Percentiles rank a stretch among this genome's conserved stretches.
phyloP scores from a whole-genome alignment of 2,329 filamentous ascomycete genomes.

The Neoarthrinium moseri region DNA sequence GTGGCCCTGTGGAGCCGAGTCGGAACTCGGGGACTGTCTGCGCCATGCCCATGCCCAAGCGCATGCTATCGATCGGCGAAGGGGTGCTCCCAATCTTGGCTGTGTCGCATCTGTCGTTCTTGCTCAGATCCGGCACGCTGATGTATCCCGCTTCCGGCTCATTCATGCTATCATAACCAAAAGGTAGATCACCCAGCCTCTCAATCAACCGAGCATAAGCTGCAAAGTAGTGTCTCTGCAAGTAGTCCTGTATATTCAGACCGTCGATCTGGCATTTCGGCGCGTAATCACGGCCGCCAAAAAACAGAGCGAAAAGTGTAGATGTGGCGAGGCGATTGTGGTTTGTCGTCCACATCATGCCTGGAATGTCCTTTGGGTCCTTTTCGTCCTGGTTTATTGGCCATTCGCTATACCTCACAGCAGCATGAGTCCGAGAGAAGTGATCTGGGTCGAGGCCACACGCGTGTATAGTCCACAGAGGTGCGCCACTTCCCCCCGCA shows the following conservation, averaged over 20 bases:
- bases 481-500: constrained; percentile 20
- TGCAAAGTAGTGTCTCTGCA: constrained; percentile 20
- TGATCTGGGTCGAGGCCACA: constrained; percentile 19
- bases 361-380: constrained; percentile 19
- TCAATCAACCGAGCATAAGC: constrained; percentile 17
- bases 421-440: constrained; percentile 20
- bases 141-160: constrained; percentile 22
- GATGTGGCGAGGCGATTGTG: constrained; percentile 19
- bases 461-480: constrained; percentile 22
- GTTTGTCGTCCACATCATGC: constrained; percentile 26
- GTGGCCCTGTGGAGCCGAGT: constrained; percentile 20
- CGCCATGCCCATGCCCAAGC: constrained; percentile 15
- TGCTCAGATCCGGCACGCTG: constrained; percentile 14
- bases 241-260: constrained; percentile 23
- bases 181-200: constrained; percentile 16
- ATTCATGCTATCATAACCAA: constrained; percentile 23
- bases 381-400: constrained; percentile 17
- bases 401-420: constrained; percentile 21
- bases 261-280: constrained; percentile 19
- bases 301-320: constrained; percentile 22
- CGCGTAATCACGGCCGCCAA: constrained; percentile 18
- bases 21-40: constrained; percentile 18
- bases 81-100: constrained; percentile 21
- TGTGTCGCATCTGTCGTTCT: constrained; percentile 16
- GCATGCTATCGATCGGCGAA: constrained; percentile 19